Conservation (phyloP, 164 flowering plant species). For the Aristolochia contorta region DNA sequence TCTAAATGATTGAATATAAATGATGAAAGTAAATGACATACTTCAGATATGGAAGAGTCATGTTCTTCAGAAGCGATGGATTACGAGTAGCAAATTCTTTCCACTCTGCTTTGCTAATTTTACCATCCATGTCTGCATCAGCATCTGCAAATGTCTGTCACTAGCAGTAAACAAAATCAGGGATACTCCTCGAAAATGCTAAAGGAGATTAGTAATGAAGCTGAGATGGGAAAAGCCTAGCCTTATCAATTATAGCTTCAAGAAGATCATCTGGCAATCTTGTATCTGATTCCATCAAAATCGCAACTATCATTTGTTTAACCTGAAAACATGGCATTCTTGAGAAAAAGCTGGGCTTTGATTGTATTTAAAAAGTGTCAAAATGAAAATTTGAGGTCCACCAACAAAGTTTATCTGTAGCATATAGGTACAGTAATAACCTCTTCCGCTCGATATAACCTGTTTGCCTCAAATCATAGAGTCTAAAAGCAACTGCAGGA, state of each 20-base stretch:
- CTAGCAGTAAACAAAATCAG: not conserved
- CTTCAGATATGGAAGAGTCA: slow-evolving; percentile 89
- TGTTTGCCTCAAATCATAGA: slow-evolving; percentile 72
- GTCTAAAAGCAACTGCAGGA: slow-evolving; percentile 74
- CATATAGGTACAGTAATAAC: slow-evolving; percentile 28
- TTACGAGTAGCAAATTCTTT: slow-evolving; percentile 47
- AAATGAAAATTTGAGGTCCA: not conserved
- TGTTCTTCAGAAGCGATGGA: slow-evolving; percentile 66
- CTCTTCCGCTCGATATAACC: slow-evolving; percentile 89
- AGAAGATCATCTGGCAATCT: slow-evolving; percentile 61
- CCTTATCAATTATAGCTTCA: slow-evolving; percentile 70
- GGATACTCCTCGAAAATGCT: not conserved
- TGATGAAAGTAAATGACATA: slow-evolving; percentile 18
- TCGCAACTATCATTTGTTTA: slow-evolving; percentile 78
- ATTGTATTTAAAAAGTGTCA: too few relatives aligned
- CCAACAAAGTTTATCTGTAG: not conserved
- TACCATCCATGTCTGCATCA: slow-evolving; percentile 68
- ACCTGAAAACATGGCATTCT: slow-evolving; percentile 31
- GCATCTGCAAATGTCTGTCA: slow-evolving; percentile 84
- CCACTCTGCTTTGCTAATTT: slow-evolving; percentile 68
- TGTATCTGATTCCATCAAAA: slow-evolving; percentile 59
- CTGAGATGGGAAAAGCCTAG: slow-evolving; percentile 6
- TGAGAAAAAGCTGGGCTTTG: too few relatives aligned
- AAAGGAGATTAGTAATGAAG: not conserved
- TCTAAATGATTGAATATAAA: not conserved